Percentiles rank a stretch among this genome's conserved stretches.
Conservation (phyloP, 192 early-diverging fungal species). For the Coemansia sp. region DNA sequence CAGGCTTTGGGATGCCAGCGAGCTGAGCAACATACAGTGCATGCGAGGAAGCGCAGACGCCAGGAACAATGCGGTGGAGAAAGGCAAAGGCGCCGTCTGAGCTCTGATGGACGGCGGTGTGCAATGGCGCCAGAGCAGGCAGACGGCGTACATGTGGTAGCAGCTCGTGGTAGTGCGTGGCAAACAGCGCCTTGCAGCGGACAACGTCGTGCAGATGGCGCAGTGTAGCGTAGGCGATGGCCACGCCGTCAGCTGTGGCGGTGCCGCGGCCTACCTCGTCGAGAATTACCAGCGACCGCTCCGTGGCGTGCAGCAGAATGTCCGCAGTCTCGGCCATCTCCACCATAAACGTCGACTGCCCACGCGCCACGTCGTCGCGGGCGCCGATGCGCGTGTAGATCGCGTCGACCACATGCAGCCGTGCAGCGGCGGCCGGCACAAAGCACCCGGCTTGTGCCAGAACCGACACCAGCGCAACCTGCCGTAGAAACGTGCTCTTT, state of each 20-base stretch:
- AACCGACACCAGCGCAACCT: slow-evolving; percentile 73
- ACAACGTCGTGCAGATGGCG: slow-evolving; percentile 58
- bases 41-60: slow-evolving; percentile 65
- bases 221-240: slow-evolving; percentile 70
- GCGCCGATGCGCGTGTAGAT: slow-evolving; percentile 76
- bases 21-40: slow-evolving; percentile 71
- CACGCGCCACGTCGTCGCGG: slow-evolving; percentile 65
- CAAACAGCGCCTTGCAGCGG: slow-evolving; percentile 68
- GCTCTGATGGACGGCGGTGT: slow-evolving; percentile 39
- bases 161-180: slow-evolving; percentile 78
- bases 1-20: slow-evolving; percentile 63
- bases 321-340: slow-evolving; percentile 88
- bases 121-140: slow-evolving; percentile 20
- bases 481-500: slow-evolving; percentile 81
- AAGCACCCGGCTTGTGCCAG: slow-evolving; percentile 84
- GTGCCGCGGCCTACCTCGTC: slow-evolving; percentile 84
- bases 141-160: slow-evolving; percentile 48
- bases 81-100: slow-evolving; percentile 54
- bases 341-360: slow-evolving; percentile 80
- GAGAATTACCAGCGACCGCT: slow-evolving; percentile 75
- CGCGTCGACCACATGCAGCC: slow-evolving; percentile 67
- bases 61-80: slow-evolving; percentile 64
- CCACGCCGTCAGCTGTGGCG: slow-evolving; percentile 63
- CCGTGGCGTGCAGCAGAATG: slow-evolving; percentile 71
- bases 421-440: slow-evolving; percentile 80